Base-by-base conservation (phyloP, 192 early-diverging fungal genomes). In the Coemansia sp. region DNA sequence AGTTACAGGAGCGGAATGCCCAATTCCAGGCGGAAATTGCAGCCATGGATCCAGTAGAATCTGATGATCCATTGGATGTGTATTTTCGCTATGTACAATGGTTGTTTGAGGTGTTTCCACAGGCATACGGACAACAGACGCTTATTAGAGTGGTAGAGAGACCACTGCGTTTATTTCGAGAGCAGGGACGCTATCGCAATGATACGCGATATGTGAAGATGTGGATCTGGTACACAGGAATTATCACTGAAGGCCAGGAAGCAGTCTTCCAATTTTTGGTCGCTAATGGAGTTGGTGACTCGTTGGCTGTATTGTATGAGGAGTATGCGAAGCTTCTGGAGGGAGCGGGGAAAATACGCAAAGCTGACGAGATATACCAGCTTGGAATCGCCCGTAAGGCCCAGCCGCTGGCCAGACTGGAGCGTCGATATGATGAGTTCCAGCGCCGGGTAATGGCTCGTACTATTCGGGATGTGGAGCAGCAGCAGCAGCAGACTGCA, bases 261-360 rank as follows among this genome's bases (percentile, higher is more conserved):
- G 89, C 92, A 0, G 77, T 94, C 25, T 95, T 93, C 70, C 85
- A 85, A 63, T 94, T 87, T 59, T 81, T 96, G 56, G 50, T 82
- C 26, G 59, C 77, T 21, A 92, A 93, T 56, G 71, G 77, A 14
- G 93, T 96, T 56, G 94, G 92, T 0, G 59, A 71, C 16, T 73
- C 80, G 32, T 67, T 86, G 24, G 81, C 91, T 0, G 48, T 85
- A n/a, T 87, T 82, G 44, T 96, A 95, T 60, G 86, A 90, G 56
- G 91, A 93, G 57, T 92, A 93, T 60, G 90, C 88, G 0, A 70
- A 65, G 10, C 63, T 83, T 5, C 56, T 92, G 47, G 91, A 94
- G 67, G 38, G 60, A 0, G 34, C 47, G 8, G 71, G 76, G 10
- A 82, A 81, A 65, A 73, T 56, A 18, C 21, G 74, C 69, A 73